These are phyloP conservation scores for Penicillium expansum DNA, from an alignment of 2,329 filamentous ascomycete genomes.

Conservation along the genomic window DNA sequence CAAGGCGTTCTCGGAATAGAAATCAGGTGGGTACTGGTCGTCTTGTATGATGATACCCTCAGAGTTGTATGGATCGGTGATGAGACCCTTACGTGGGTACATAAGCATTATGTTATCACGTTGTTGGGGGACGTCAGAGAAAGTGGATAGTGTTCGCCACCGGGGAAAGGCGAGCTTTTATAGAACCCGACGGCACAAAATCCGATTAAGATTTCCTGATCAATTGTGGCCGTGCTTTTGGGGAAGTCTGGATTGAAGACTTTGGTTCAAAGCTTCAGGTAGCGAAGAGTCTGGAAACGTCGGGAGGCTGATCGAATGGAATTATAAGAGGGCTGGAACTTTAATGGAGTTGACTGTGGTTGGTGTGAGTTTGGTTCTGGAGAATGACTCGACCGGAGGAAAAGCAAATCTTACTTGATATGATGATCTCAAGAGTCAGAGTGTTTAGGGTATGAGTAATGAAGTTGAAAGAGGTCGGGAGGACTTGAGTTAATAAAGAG, in stretches of 20 bases:
- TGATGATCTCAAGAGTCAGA: constrained; percentile 9
- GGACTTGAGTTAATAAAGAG: constrained; percentile 15
- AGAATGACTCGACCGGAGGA: constrained; percentile 23
- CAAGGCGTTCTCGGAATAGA: constrained; percentile 26
- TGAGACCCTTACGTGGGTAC: constrained; percentile 45
- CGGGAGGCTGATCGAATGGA: constrained; percentile 20
- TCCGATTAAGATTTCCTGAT: constrained; percentile 27
- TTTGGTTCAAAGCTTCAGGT: constrained; percentile 9
- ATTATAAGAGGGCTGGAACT: constrained; percentile 15
- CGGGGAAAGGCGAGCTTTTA: constrained; percentile 30
- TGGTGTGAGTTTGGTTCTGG: constrained; percentile 16
- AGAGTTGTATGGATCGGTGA: constrained; percentile 38
- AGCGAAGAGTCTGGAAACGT: constrained; percentile 34
- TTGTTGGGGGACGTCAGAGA: constrained; percentile 28
- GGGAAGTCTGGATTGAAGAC: constrained; percentile 2
- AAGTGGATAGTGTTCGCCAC: constrained; percentile 30
- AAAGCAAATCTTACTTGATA: constrained; percentile 4
- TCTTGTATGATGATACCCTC: constrained; percentile 40
- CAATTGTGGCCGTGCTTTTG: constrained; percentile 20
- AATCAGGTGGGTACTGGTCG: constrained; percentile 36
- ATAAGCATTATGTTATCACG: constrained; percentile 40
- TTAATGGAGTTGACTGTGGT: constrained; percentile 11
- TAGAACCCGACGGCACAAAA: constrained; percentile 25
- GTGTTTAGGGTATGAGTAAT: constrained; percentile 8
- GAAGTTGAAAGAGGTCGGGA: constrained; percentile 12